Evolutionary conservation across 495 filamentous ascomycete species (phyloP), one percentile per base, ranked within the genome.

Genomic region (Trichoderma parareesei): DNA sequence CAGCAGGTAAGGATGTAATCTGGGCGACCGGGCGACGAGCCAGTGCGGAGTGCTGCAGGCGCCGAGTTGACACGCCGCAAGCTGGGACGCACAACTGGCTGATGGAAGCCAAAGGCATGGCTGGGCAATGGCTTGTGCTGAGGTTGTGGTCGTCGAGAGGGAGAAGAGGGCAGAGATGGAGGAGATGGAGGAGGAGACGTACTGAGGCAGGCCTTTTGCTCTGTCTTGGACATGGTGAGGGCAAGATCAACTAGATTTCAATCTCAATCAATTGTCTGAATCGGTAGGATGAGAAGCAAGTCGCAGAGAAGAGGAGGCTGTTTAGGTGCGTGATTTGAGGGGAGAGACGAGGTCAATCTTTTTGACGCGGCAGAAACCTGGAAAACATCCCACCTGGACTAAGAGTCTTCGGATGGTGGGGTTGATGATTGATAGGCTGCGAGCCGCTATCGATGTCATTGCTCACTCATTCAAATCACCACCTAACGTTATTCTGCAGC

Each of bases 131-230:
- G 41, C 18, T n/a, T 60, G 59, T 66, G 64, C 40, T 67, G 65
- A 65, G 64, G 40, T 1, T 41, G 40, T 0, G 27, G 27, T 27
- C 27, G 27, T 27, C 27, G 27, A 27, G 27, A 27, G 0, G 27
- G 27, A 27, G 27, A 27, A 41, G 40, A 11, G 11, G 40, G 11
- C 6, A 11, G 49, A 67, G 68, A 61, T 40, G n/a, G 16, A 41
- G 40, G 40, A 41, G 40, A 41, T 7, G 40, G 49, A 67, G 68
- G 60, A 42, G n/a, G 16, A 64, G 72, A 82, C 87, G 74, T 87
- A 94, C 90, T 93, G 76, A 98, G 82, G 74, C 90, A 94, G 69
- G 89, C 90, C 81, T 97, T 98, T 65, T 97, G 91, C 72, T 93
- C 87, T 73, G 93, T 88, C 69, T 85, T 77, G 71, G 85, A 85